phyloP scores from a whole-genome alignment of 129 eudicot genomes.

The Chrysanthemum makinoi region DNA sequence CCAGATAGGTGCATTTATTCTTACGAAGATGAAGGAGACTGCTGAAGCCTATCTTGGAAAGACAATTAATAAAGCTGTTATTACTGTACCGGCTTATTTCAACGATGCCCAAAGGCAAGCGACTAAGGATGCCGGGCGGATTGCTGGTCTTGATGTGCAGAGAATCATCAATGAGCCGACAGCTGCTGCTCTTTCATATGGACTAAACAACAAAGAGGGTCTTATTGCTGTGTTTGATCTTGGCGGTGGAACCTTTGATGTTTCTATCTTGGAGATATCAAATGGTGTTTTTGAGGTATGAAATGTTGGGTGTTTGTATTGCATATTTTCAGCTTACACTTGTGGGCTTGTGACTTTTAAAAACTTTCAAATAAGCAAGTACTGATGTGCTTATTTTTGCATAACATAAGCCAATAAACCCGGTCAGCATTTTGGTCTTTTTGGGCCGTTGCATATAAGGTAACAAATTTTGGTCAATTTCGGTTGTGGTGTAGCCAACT shows the following conservation, averaged over 20 bases:
- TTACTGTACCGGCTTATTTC: constrained; percentile 88
- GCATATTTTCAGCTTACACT: too few species aligned
- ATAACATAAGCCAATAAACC: too few species aligned
- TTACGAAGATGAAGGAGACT: constrained; percentile 90
- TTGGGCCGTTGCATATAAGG: too few species aligned
- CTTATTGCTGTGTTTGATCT: constrained; percentile 88
- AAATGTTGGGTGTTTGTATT: neutral
- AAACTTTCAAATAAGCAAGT: too few species aligned
- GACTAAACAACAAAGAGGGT: constrained; percentile 81
- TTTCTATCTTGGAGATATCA: constrained; percentile 81
- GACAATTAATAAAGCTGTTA: constrained; percentile 65
- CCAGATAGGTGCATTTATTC: constrained; percentile 79
- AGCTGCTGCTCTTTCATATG: constrained; percentile 92
- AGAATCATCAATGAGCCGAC: constrained; percentile 90
- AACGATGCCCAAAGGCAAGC: constrained; percentile 96
- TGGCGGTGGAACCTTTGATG: constrained; percentile 96
- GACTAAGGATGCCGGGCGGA: constrained; percentile 85
- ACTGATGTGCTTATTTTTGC: too few species aligned
- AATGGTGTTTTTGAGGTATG: constrained; percentile 90
- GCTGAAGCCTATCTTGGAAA: constrained; percentile 92
- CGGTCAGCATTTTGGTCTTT: too few species aligned
- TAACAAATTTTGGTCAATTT: too few species aligned
- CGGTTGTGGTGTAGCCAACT: too few species aligned
- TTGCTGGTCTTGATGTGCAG: constrained; percentile 87
- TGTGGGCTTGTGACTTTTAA: too few species aligned